A percentile compares a stretch with the other conserved stretches of the same genome.
Evolutionary conservation across 768 basidiomycete genomes (phyloP).

Genomic region (Mycena sanguinolenta): DNA sequence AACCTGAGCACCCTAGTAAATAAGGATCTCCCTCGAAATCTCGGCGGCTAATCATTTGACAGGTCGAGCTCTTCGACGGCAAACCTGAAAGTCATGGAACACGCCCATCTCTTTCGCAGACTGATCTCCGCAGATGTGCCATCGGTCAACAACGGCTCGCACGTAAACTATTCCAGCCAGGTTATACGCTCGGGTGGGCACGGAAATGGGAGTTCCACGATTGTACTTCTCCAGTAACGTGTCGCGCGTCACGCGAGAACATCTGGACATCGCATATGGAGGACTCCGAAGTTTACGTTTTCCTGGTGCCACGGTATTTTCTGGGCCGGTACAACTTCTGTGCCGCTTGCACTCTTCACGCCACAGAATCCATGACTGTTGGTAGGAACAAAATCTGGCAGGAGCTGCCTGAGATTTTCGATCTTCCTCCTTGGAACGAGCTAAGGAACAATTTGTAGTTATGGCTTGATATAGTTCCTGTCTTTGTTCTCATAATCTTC

Average conservation of each 20-base stretch:
- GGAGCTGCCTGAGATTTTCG: too few species aligned
- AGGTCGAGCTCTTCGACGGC: neutral
- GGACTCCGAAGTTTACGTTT: too few species aligned
- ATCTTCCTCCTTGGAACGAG: neutral
- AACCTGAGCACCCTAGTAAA: neutral
- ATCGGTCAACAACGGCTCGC: neutral
- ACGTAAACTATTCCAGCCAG: neutral
- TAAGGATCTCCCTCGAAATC: neutral
- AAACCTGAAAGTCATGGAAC: neutral
- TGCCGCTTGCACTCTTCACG: neutral
- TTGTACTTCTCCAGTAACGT: neutral
- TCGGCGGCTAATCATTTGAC: neutral
- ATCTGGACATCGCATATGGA: neutral
- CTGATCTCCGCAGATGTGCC: neutral
- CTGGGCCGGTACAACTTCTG: neutral
- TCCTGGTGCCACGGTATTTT: too few species aligned
- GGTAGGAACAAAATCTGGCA: neutral
- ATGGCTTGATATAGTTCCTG: too few species aligned
- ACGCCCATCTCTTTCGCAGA: neutral
- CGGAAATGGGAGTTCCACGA: neutral
- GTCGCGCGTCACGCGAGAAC: neutral
- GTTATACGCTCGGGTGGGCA: neutral
- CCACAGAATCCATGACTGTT: neutral
- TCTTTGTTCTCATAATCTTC: too few species aligned
- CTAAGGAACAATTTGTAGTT: neutral